Evolutionary conservation across 345 rosid genomes (phyloP).

Genomic region (Ceriops tagal): DNA sequence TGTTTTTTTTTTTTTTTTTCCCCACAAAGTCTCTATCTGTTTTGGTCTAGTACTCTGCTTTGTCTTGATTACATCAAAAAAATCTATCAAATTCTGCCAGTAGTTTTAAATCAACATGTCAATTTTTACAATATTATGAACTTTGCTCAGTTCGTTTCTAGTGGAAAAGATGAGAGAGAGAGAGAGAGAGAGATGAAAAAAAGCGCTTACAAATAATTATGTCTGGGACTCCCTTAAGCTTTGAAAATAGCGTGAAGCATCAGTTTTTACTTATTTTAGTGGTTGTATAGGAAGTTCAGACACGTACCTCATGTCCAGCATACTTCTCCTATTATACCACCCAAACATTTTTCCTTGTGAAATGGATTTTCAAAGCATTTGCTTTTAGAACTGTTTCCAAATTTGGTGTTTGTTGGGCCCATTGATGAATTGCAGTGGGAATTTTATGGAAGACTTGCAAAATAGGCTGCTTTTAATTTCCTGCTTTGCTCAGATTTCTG

Average conservation of each 20-base stretch:
- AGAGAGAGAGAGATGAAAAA: neutral
- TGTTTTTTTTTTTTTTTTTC: neutral
- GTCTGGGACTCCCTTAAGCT: slow-evolving; percentile 9
- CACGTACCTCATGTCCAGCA: neutral
- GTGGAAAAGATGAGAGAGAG: slow-evolving; percentile 10
- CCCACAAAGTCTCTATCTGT: slow-evolving; percentile 12
- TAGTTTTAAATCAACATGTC: slow-evolving; percentile 21
- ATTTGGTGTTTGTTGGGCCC: slow-evolving; percentile 3
- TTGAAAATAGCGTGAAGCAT: neutral
- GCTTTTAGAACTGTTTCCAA: neutral
- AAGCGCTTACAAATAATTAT: neutral
- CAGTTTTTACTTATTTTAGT: slow-evolving; percentile 10
- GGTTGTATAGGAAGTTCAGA: neutral
- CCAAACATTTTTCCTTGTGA: neutral
- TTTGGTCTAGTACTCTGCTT: slow-evolving; percentile 15
- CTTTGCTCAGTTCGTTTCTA: slow-evolving; percentile 7
- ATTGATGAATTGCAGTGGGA: slow-evolving; percentile 7
- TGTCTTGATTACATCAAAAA: slow-evolving; percentile 12
- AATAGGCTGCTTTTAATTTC: slow-evolving; percentile 8
- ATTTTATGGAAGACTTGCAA: slow-evolving; percentile 9
- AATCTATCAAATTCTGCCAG: slow-evolving; percentile 21
- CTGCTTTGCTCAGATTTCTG: slow-evolving; percentile 21
- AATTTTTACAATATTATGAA: slow-evolving; percentile 2
- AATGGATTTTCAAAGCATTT: slow-evolving; percentile 3
- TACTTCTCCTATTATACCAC: neutral